A percentile compares a stretch with the other conserved stretches of the same genome.
Evolutionary conservation across 768 basidiomycete genomes (phyloP).

Genomic region (Hericium alpestre): DNA sequence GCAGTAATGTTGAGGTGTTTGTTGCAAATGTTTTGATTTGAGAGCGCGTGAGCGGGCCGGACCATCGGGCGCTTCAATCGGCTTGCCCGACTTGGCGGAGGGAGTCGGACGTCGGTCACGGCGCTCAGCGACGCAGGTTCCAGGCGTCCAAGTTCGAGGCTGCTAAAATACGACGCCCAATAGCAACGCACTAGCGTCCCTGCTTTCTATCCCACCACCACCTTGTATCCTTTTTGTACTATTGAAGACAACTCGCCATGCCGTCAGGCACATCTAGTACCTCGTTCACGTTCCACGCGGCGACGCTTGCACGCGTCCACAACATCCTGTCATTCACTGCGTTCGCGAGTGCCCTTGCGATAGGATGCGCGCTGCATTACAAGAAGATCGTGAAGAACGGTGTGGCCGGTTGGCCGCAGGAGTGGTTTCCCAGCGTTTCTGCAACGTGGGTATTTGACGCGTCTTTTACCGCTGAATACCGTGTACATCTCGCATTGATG

Average conservation of each 20-base stretch:
- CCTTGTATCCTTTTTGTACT: no score
- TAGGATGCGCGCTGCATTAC: conserved; percentile 68
- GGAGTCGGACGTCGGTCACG: no score
- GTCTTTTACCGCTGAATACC: background rate
- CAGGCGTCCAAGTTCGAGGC: no score
- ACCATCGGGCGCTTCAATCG: no score
- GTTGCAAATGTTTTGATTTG: no score
- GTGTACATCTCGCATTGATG: background rate
- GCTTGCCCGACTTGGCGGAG: no score
- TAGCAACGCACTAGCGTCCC: no score
- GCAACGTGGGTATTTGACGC: conserved; percentile 45
- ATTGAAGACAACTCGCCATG: background rate
- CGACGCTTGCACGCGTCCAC: conserved; percentile 51
- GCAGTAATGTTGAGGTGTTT: no score
- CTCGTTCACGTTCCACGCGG: conserved; percentile 29
- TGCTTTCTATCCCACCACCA: no score
- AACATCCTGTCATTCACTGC: conserved; percentile 56
- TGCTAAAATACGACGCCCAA: no score
- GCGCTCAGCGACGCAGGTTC: no score
- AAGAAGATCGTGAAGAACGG: conserved; percentile 78
- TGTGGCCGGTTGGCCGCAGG: conserved; percentile 72
- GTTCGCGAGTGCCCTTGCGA: conserved; percentile 49
- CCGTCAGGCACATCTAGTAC: background rate
- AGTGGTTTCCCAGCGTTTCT: conserved; percentile 89
- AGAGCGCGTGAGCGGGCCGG: no score